A percentile compares a stretch with the other conserved stretches of the same genome.
Evolutionary conservation across 345 rosid species (phyloP).

Genomic region (Leavenworthia alabamica): DNA sequence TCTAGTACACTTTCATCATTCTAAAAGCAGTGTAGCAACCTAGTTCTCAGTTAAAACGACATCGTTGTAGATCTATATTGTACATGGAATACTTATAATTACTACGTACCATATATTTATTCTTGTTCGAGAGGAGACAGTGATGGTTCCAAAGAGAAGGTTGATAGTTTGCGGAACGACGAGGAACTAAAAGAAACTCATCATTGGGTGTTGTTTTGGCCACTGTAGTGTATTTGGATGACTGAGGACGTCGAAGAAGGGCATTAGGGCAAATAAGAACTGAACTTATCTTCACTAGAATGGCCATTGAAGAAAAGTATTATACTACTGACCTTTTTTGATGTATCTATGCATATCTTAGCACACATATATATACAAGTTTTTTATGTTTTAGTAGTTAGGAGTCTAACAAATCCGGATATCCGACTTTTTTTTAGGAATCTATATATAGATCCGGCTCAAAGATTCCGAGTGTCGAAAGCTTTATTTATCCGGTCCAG

Average conservation of each 20-base stretch:
- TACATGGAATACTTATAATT: not conserved
- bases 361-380: not conserved
- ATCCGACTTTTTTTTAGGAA: too few relatives aligned
- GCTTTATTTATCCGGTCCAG: too few relatives aligned
- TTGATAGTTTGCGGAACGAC: conserved; percentile 24
- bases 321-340: not conserved
- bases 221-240: not conserved
- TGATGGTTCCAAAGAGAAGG: conserved; percentile 23
- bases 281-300: not conserved
- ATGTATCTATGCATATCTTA: not conserved
- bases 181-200: not conserved
- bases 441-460: too few relatives aligned
- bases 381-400: not conserved
- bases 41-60: not conserved
- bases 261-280: not conserved
- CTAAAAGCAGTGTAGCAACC: conserved; percentile 3
- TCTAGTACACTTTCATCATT: not conserved
- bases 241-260: not conserved
- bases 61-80: not conserved
- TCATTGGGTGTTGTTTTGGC: not conserved
- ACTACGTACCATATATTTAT: not conserved
- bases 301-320: conserved; percentile 4
- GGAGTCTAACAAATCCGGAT: too few relatives aligned
- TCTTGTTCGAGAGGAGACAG: conserved; percentile 3
- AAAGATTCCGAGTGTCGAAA: too few relatives aligned